Evolutionary conservation across 2,329 filamentous ascomycete species (phyloP), one percentile per base, ranked within the genome.

Genomic region (Teratosphaeriaceae sp.): DNA sequence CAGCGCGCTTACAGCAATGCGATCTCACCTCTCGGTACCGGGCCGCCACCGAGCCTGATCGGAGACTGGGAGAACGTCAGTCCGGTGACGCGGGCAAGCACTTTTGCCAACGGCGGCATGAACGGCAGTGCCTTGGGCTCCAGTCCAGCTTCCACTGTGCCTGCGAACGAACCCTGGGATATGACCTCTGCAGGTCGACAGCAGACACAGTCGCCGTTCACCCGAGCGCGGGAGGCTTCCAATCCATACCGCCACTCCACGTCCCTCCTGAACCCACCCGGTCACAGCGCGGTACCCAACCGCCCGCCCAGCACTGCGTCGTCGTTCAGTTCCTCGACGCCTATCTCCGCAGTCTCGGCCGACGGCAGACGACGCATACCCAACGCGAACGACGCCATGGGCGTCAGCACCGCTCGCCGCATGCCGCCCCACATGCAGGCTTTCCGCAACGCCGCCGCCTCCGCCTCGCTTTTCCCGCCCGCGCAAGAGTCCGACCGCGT

Each of bases 1-100:
- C 54, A 57, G 27, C 45, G 58, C 33, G 59, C 58, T n/a, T 63
- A 59, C 37, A 56, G 54, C 33, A 60, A 60, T 27, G 55, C 54
- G 15, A 48, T 54, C 7, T 54, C 53, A 8, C 46, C 42, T 21
- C 50, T 54, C 7, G 50, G 48, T 16, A 30, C 39, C 18, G 45
- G 44, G 1, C 48, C 53, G 15, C 24, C 55, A 8, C 53, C 59
- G 18, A 44, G 43, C 18, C 22, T 55, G 16, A 55, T 52, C 7
- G 52, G 55, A 8, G 58, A 60, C 19, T 58, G 54, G 55, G 50
- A 50, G 24, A 54, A 51, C 27, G 51, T 54, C 19, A 58, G 51
- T 34, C 58, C 47, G 16, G 44, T 55, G 27, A 36, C 41, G 7
- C n/a, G 40, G 3, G 35, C 43, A 8, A 29, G 38, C 30, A 45